These are phyloP conservation scores for Discostella stelligeroides DNA, from an alignment of 108 stramenopile genomes.

Conservation along the genomic window DNA sequence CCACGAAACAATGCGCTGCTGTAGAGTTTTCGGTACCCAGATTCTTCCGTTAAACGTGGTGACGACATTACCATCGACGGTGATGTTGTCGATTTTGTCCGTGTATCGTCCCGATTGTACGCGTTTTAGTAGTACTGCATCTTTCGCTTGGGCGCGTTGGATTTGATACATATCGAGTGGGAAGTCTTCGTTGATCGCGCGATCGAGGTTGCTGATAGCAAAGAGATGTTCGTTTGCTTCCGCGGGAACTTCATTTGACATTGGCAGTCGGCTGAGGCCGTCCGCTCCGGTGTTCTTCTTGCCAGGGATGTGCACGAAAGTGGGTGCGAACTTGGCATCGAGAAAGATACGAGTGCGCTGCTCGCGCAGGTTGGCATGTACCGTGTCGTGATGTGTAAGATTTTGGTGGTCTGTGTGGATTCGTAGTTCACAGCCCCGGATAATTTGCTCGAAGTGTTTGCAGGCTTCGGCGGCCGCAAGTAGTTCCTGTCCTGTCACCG, in stretches of 20 bases:
- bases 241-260: background rate
- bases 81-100: background rate
- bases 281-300: constrained; percentile 18
- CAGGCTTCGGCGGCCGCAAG: constrained; percentile 37
- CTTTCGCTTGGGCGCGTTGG: constrained; percentile 1
- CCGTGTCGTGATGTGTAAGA: background rate
- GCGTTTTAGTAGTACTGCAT: background rate
- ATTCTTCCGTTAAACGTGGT: constrained; percentile 4
- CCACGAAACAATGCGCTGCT: constrained; percentile 14
- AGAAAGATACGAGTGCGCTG: background rate
- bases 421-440: constrained; percentile 13
- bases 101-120: background rate
- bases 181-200: background rate
- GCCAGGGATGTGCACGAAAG: constrained; percentile 4
- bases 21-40: constrained; percentile 1
- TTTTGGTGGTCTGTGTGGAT: constrained; percentile 19
- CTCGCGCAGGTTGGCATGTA: constrained; percentile 6
- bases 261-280: constrained; percentile 11
- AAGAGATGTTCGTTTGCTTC: background rate
- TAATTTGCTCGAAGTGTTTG: constrained; percentile 13
- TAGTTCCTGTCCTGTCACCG: constrained; percentile 48
- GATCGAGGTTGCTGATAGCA: background rate
- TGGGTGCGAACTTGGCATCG: constrained; percentile 5
- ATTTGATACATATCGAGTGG: constrained; percentile 12
- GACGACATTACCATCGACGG: background rate